Percentiles rank a stretch among this genome's conserved stretches.
These are phyloP conservation scores for Chalaropsis ovoidea DNA, from an alignment of 2,329 filamentous ascomycete genomes.

Conservation along the genomic window DNA sequence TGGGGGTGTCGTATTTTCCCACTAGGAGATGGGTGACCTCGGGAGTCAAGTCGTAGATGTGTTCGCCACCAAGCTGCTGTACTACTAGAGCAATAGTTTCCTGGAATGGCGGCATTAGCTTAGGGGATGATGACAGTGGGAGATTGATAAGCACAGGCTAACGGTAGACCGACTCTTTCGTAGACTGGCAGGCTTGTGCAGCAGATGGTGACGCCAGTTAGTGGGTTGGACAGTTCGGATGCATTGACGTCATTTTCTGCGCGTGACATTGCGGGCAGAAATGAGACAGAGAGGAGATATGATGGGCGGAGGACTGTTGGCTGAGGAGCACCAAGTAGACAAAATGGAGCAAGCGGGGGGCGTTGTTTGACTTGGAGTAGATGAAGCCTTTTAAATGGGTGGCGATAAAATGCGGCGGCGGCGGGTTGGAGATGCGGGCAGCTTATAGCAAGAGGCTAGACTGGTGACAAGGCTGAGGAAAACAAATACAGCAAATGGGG, in stretches of 20 bases:
- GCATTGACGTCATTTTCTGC: conserved; percentile 16
- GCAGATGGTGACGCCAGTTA: conserved; percentile 67
- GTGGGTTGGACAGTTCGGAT: conserved; percentile 40
- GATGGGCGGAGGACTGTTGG: not conserved
- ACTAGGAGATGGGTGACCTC: conserved; percentile 93
- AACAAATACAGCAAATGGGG: not conserved
- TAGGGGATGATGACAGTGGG: conserved; percentile 23
- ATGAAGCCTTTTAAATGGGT: not conserved
- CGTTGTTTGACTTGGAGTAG: not conserved
- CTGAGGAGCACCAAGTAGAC: not conserved
- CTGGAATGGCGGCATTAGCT: conserved; percentile 30
- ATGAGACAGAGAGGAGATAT: not conserved
- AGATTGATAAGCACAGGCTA: not conserved
- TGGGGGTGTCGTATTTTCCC: conserved; percentile 77
- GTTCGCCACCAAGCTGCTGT: conserved; percentile 70
- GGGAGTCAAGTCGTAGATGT: conserved; percentile 87
- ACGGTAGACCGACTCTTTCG: conserved; percentile 48
- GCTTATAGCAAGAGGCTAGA: no score
- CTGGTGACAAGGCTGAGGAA: not conserved
- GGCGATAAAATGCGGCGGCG: not conserved
- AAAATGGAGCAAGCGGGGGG: not conserved
- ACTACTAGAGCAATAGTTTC: conserved; percentile 53
- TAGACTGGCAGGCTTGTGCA: conserved; percentile 78
- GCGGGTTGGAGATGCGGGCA: not conserved
- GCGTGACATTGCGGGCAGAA: not conserved